A percentile compares a stretch with the other conserved stretches of the same genome.
Conservation (phyloP, 176 grass and related monocot species). For the Zoysia japonica region DNA sequence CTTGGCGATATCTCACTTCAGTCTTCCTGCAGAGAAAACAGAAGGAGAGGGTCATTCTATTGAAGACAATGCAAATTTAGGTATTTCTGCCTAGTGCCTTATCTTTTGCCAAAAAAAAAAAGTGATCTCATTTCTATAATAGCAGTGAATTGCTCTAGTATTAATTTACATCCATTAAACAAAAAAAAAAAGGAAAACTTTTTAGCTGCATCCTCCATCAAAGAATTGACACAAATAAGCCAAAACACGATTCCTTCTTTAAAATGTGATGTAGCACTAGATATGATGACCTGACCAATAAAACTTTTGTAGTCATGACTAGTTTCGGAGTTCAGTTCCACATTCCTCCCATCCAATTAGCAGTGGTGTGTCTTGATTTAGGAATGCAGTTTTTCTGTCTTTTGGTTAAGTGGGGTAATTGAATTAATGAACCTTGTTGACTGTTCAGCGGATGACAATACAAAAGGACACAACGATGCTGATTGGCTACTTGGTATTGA, state of each 20-base stretch:
- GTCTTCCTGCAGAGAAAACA: conserved; percentile 54
- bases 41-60: conserved; percentile 79
- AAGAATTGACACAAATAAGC: background rate
- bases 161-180: background rate
- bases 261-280: background rate
- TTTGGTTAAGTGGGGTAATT: conserved; percentile 14
- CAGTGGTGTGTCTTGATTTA: background rate
- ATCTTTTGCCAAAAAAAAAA: conserved; percentile 32
- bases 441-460: conserved; percentile 66
- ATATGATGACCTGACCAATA: conserved; percentile 16
- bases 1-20: conserved; percentile 28
- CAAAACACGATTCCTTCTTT: conserved; percentile 1
- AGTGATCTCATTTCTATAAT: conserved; percentile 3
- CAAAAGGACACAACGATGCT: conserved; percentile 66
- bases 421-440: conserved; percentile 30
- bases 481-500: conserved; percentile 78
- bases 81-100: conserved; percentile 38
- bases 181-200: background rate
- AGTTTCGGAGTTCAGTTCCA: background rate
- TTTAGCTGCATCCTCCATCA: conserved; percentile 5
- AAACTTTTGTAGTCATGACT: conserved; percentile 6
- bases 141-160: background rate
- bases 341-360: background rate
- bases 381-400: background rate
- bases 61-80: conserved; percentile 61